Evolutionary conservation across 306 rosid genomes (phyloP), one percentile per base, ranked within the genome.

Genomic region (Glycine latifolia): DNA sequence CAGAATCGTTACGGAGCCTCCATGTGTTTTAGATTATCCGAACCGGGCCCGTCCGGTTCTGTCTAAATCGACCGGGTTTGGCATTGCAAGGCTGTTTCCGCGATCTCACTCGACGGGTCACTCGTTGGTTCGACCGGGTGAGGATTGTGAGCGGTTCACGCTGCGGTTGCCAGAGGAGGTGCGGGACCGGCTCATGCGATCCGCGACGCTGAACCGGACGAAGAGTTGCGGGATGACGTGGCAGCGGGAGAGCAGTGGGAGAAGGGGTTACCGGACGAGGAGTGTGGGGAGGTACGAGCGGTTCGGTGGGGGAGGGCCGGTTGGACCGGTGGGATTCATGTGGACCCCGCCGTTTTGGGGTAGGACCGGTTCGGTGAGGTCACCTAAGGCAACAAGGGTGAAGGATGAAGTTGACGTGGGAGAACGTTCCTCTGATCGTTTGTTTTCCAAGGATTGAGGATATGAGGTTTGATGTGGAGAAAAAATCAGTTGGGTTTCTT

Each of bases 101-200:
- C 87, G 90, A 3, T 90, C 91, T 44, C 75, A 77, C 76, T 92
- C 97, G 0, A 89, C 89, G 44, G 92, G 92, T 7, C 89, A 84
- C 68, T 72, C 79, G 44, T n/a, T 81, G 61, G 86, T 84, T 17
- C 85, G 63, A 10, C 81, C 77, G 3, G 77, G 82, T 0, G 87
- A 76, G 67, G 82, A 86, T 44, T 15, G 37, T 0, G 97, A 94
- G 71, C 85, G 92, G 80, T 94, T 81, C 62, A 92, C 97, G 4
- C 78, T 92, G 15, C 82, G 91, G 54, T 81, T 94, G 11, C 96
- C 96, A 33, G 92, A 88, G 35, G 94, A 87, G 10, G 93, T 89
- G 31, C 81, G 90, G 59, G 83, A 61, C 66, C 90, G 78, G 81
- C 62, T 94, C 3, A 10, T 94, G 82, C 90, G 59, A 59, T 58